Evolutionary conservation across 2,329 filamentous ascomycete genomes (phyloP), one percentile per base, ranked within the genome.

Genomic region (Botrytis tulipae): DNA sequence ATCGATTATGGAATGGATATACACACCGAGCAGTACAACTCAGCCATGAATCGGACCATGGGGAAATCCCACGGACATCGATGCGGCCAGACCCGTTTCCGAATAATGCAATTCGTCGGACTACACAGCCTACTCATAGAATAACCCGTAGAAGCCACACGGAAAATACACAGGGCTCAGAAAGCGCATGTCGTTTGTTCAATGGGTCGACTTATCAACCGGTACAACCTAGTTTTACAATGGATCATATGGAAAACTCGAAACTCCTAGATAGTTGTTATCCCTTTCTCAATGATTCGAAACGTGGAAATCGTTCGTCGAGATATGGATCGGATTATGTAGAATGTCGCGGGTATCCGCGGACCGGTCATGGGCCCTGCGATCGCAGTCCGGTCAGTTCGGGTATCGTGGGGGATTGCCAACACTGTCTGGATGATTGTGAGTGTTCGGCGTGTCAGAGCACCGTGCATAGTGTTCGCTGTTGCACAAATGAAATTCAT

Each of bases 361-460:
- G 75, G 60, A 79, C 78, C 32, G 77, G 78, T 35, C 76, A 79
- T 70, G 48, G 72, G 48, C 70, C 59, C n/a, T 66, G 73, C 25
- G 73, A 75, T 40, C 73, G 76, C 12, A 79, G 78, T 57, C 76
- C 76, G n/a, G 67, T 74, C 12, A 73, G 46, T 35, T 71, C 74
- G 6, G 79, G 76, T 3, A 54, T 76, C 29, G 70, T 80, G 62
- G 79, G 78, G 40, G 74, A 76, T 66, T 80, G 79, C 37, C 78
- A 80, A 67, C 78, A 80, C 62, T 80, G 78, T 54, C 74, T 77
- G 40, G 76, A 80, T 63, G 78, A 79, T 66, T 80, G 77, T 57
- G 74, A 75, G 25, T 79, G 77, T 71, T 66, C 44, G 42, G 75
- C 78, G 16, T 80, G 78, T 51, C 76, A 76, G 72, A 76, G 72